Evolutionary conservation across 176 grass and related monocot genomes (phyloP).

Genomic region (Panicum miliaceum): DNA sequence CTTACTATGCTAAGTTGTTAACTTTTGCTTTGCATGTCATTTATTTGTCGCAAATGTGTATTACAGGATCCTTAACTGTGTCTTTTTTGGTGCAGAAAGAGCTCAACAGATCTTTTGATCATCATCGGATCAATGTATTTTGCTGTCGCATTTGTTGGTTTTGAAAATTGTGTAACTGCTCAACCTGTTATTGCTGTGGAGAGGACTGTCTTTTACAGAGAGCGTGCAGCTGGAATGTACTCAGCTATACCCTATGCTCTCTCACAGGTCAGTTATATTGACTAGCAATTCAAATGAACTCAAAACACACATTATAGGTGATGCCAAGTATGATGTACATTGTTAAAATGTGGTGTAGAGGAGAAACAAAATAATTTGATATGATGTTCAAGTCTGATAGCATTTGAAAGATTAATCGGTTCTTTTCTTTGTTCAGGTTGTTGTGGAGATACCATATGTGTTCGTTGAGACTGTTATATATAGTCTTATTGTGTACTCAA

Average conservation of each 20-base stretch:
- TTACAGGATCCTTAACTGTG: slow-evolving; percentile 29
- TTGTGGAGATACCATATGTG: slow-evolving; percentile 82
- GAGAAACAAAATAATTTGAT: slow-evolving; percentile 3
- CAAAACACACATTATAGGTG: neutral
- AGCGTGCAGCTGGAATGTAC: slow-evolving; percentile 76
- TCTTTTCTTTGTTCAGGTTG: slow-evolving; percentile 52
- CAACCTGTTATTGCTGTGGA: slow-evolving; percentile 71
- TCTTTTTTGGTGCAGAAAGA: slow-evolving; percentile 49
- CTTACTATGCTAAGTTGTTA: slow-evolving; percentile 21
- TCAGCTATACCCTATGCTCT: slow-evolving; percentile 82
- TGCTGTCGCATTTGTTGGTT: slow-evolving; percentile 70
- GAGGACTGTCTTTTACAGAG: slow-evolving; percentile 79
- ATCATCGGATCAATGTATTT: slow-evolving; percentile 74
- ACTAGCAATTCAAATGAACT: slow-evolving; percentile 38
- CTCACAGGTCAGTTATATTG: slow-evolving; percentile 59
- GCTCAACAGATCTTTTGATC: slow-evolving; percentile 53
- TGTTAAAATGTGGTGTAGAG: slow-evolving; percentile 2
- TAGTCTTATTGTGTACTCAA: slow-evolving; percentile 57
- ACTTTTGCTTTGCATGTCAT: slow-evolving; percentile 8
- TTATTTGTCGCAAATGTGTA: slow-evolving; percentile 13
- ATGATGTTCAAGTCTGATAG: slow-evolving; percentile 18
- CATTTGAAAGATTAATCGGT: neutral
- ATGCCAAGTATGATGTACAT: neutral
- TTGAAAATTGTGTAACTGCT: slow-evolving; percentile 63
- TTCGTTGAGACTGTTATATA: slow-evolving; percentile 58